A percentile compares a stretch with the other conserved stretches of the same genome.
These are phyloP conservation scores for Dactylella cylindrospora DNA, from an alignment of 2,329 filamentous ascomycete genomes.

Conservation along the genomic window DNA sequence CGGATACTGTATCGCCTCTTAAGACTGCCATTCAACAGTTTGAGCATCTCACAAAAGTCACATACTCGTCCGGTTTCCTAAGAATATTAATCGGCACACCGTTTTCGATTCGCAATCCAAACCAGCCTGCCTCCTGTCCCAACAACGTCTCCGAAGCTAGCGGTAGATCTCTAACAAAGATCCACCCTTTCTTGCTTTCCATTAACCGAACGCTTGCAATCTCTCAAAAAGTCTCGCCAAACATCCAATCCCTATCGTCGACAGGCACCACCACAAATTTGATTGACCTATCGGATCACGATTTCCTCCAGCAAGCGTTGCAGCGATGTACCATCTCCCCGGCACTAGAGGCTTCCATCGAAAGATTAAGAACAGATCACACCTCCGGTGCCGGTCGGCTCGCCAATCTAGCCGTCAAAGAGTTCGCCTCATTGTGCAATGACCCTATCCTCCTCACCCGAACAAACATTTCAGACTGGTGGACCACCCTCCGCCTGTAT, in stretches of 20 bases:
- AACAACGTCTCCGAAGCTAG: background rate
- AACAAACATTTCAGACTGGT: conserved; percentile 19
- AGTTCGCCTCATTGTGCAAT: conserved; percentile 31
- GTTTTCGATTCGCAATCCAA: conserved; percentile 28
- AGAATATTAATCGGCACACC: conserved; percentile 32
- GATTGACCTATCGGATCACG: conserved; percentile 31
- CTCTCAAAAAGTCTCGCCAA: conserved; percentile 32
- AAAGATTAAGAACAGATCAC: conserved; percentile 30
- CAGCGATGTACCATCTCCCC: conserved; percentile 38
- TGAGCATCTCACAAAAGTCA: conserved; percentile 38
- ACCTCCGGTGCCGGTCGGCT: conserved; percentile 36
- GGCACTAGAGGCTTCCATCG: conserved; percentile 31
- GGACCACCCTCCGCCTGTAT: conserved; percentile 31
- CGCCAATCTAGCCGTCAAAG: conserved; percentile 36
- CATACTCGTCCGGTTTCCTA: conserved; percentile 38
- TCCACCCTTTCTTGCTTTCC: conserved; percentile 36
- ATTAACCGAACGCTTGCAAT: conserved; percentile 33
- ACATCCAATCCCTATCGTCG: conserved; percentile 33
- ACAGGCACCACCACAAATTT: conserved; percentile 19
- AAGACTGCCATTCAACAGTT: conserved; percentile 43
- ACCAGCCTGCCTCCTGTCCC: background rate
- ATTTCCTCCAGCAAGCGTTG: conserved; percentile 23
- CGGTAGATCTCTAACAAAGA: conserved; percentile 2
- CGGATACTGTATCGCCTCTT: conserved; percentile 34
- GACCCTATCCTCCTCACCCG: conserved; percentile 19